Evolutionary conservation across 2,329 filamentous ascomycete genomes (phyloP).

Genomic region (Proliferodiscus dingleyae): DNA sequence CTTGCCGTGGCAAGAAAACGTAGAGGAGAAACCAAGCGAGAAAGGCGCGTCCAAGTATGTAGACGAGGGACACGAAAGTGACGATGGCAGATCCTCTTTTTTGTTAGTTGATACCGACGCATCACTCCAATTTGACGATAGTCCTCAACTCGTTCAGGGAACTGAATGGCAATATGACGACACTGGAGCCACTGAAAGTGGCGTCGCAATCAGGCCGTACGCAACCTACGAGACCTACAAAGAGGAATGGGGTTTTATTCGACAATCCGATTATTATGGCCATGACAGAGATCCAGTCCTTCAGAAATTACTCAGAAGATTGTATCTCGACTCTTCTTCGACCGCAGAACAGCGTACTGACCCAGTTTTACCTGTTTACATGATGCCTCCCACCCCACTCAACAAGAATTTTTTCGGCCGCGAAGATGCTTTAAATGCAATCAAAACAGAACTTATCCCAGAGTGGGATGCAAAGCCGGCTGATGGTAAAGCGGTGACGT

Average conservation of each 20-base stretch:
- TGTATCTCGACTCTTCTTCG: background rate
- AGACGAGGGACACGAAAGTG: background rate
- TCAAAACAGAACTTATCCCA: background rate
- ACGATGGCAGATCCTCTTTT: background rate
- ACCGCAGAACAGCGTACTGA: background rate
- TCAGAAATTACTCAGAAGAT: background rate
- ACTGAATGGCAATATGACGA: too few relatives aligned
- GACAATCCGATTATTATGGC: background rate
- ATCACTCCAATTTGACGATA: too few relatives aligned
- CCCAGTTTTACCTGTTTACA: background rate
- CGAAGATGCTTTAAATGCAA: background rate
- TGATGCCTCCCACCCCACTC: background rate
- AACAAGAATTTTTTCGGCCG: background rate
- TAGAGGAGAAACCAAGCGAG: background rate
- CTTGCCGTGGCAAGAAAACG: background rate
- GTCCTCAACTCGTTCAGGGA: too few relatives aligned
- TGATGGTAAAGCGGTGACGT: background rate
- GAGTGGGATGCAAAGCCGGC: background rate
- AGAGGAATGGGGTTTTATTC: background rate
- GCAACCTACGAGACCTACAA: too few relatives aligned
- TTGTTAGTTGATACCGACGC: too few relatives aligned
- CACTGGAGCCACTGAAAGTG: too few relatives aligned
- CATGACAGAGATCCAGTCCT: conserved; percentile 1
- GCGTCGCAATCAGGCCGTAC: background rate
- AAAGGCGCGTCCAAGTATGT: background rate